A percentile compares a stretch with the other conserved stretches of the same genome.
phyloP scores from a whole-genome alignment of 176 grass and related monocot genomes.

The Ensete ventricosum region DNA sequence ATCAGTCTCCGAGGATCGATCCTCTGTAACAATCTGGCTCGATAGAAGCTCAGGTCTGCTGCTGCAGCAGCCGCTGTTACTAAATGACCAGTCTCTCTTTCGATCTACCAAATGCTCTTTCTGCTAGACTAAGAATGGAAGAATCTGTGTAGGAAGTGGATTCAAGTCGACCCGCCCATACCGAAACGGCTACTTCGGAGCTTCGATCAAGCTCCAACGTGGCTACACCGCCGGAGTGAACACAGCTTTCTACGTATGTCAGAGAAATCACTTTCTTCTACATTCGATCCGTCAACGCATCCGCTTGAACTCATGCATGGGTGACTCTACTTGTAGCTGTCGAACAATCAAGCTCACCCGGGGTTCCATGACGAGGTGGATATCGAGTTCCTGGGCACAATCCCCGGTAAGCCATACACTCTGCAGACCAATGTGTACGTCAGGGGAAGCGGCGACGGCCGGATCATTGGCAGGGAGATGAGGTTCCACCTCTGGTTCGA shows the following conservation, averaged over 20 bases:
- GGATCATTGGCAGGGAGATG: conserved; percentile 13
- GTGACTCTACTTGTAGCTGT: neutral
- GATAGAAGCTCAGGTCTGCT: neutral
- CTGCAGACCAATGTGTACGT: conserved; percentile 17
- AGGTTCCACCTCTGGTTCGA: conserved; percentile 25
- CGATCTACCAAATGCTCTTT: neutral
- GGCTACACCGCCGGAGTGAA: conserved; percentile 22
- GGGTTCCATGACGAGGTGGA: conserved; percentile 20
- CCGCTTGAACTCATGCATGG: neutral
- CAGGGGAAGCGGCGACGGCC: conserved; percentile 11
- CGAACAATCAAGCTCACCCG: conserved; percentile 11
- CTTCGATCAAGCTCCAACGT: conserved; percentile 10
- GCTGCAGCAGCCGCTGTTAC: neutral
- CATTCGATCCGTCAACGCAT: neutral
- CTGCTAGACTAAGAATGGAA: neutral
- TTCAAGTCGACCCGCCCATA: conserved; percentile 8
- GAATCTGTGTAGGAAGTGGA: neutral
- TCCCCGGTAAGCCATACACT: conserved; percentile 11
- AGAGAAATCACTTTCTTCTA: neutral
- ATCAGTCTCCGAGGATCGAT: conserved; percentile 17
- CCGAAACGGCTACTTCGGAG: conserved; percentile 14
- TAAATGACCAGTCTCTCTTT: neutral
- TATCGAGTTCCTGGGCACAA: conserved; percentile 13
- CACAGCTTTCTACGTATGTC: conserved; percentile 15
- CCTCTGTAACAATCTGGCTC: conserved; percentile 13